Evolutionary conservation across 805 yeast species (phyloP).

Genomic region (Grigorovia yakushimaensis): DNA sequence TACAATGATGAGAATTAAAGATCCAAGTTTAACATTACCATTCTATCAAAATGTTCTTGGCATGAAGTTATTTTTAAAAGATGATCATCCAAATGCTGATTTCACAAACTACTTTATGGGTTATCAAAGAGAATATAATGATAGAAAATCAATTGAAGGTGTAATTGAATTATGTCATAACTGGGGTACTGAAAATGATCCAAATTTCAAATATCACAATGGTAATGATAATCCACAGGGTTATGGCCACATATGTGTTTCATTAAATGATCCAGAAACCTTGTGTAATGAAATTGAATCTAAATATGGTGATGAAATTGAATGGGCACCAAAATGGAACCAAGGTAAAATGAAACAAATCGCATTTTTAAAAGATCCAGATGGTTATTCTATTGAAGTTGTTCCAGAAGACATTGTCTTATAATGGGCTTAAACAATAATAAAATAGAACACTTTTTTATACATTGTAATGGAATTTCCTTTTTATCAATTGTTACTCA

Average conservation of each 20-base stretch:
- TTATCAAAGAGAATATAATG: constrained; percentile 39
- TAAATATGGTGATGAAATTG: constrained; percentile 39
- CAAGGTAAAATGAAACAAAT: constrained; percentile 46
- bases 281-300: constrained; percentile 40
- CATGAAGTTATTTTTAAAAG: constrained; percentile 54
- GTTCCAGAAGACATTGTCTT: constrained; percentile 33
- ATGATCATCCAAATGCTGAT: constrained; percentile 55
- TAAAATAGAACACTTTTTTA: too few relatives aligned
- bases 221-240: constrained; percentile 78
- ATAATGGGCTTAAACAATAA: background rate
- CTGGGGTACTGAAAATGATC: constrained; percentile 87
- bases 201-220: constrained; percentile 65
- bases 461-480: too few relatives aligned
- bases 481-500: too few relatives aligned
- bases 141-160: constrained; percentile 44
- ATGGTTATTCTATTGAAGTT: constrained; percentile 78
- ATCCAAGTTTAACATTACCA: constrained; percentile 61
- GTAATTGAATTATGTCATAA: constrained; percentile 86
- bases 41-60: constrained; percentile 79
- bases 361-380: constrained; percentile 82
- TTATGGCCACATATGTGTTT: constrained; percentile 75
- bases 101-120: constrained; percentile 85
- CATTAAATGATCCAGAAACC: constrained; percentile 46
- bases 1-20: constrained; percentile 87
- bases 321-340: constrained; percentile 51